Conservation (phyloP, 129 eudicot genomes). For the Sambucus nigra region DNA sequence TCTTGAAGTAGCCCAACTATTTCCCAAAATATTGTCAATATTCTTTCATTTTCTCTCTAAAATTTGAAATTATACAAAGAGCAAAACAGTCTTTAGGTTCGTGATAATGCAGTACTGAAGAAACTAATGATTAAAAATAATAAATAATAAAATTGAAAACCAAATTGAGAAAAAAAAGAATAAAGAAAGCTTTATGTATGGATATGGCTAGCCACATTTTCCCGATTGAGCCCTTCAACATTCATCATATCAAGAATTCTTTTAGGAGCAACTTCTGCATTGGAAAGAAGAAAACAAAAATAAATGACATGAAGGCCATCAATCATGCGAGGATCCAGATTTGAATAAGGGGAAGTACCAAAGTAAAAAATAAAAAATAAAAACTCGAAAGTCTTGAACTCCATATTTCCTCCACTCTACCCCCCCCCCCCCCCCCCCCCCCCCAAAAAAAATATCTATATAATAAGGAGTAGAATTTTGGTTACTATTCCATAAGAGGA, state of each 20-base stretch:
- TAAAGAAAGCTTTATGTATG: constrained; percentile 49
- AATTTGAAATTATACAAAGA: neutral
- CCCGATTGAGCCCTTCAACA: constrained; percentile 89
- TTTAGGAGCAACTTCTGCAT: constrained; percentile 92
- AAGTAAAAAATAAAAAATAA: too few relatives aligned
- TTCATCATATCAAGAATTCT: constrained; percentile 97
- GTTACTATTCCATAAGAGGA: too few relatives aligned
- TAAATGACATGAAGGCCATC: too few relatives aligned
- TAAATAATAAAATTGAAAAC: neutral
- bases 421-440: too few relatives aligned
- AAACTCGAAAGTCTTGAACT: too few relatives aligned
- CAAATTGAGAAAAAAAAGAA: constrained; percentile 5
- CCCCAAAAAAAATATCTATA: too few relatives aligned
- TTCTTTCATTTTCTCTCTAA: neutral
- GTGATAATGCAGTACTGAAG: neutral
- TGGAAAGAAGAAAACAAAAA: neutral
- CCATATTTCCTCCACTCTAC: too few relatives aligned
- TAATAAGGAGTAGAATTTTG: too few relatives aligned
- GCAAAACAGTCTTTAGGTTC: neutral
- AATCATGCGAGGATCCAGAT: neutral
- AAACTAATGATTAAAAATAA: neutral
- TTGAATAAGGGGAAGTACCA: too few relatives aligned
- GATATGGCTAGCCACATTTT: constrained; percentile 98
- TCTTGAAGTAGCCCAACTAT: too few relatives aligned
- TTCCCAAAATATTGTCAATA: neutral